Evolutionary conservation across 192 early-diverging fungal species (phyloP).

Genomic region (Backusella luteola): DNA sequence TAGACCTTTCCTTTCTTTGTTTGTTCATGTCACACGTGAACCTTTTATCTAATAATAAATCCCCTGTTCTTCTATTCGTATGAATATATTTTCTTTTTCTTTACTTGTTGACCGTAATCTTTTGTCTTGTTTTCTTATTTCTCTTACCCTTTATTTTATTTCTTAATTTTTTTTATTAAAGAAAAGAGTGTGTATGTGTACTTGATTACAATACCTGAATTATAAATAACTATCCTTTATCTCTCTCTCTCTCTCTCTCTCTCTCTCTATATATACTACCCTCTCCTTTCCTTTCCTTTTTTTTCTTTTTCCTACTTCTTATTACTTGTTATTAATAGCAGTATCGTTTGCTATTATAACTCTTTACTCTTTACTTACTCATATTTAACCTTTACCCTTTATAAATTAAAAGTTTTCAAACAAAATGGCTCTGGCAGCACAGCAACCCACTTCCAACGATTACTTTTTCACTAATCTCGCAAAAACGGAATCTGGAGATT

Average conservation of each 20-base stretch:
- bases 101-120: not conserved
- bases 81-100: not conserved
- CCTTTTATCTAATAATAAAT: slow-evolving; percentile 14
- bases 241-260: too few species aligned
- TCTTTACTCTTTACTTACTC: not conserved
- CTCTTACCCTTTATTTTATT: not conserved
- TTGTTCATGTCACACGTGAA: slow-evolving; percentile 16
- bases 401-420: not conserved
- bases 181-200: not conserved
- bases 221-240: not conserved
- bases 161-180: not conserved
- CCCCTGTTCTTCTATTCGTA: not conserved
- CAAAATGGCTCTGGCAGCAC: slow-evolving; percentile 14
- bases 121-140: not conserved
- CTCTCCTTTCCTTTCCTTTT: not conserved
- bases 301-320: not conserved
- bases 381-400: not conserved
- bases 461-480: not conserved
- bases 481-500: not conserved
- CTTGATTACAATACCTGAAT: not conserved
- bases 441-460: slow-evolving; percentile 5
- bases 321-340: not conserved
- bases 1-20: not conserved
- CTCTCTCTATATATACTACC: not conserved
- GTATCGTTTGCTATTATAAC: not conserved